Evolutionary conservation across 106 monocot species (phyloP).

Genomic region (Allium fistulosum): DNA sequence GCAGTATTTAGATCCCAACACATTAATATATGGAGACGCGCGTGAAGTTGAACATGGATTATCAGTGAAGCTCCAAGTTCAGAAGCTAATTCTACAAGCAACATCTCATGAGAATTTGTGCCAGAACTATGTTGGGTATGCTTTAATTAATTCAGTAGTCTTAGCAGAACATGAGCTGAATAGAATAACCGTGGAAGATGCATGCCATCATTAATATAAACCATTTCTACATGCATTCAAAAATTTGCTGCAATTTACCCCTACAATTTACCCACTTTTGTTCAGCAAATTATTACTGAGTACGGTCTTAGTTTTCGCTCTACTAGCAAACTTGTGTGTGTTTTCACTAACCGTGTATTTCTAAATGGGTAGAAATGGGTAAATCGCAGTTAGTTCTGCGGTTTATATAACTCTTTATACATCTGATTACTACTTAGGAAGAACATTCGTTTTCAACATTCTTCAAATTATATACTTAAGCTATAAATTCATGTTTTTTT

Average conservation of each 20-base stretch:
- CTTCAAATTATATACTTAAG: neutral
- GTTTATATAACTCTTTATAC: neutral
- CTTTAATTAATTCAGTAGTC: neutral
- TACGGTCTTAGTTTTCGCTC: no score
- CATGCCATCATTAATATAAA: no score
- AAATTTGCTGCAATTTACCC: no score
- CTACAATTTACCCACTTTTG: no score
- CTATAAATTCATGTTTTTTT: neutral
- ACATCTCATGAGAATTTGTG: constrained; percentile 89
- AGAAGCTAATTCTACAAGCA: constrained; percentile 78
- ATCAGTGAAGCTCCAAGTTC: constrained; percentile 74
- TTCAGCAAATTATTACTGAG: no score
- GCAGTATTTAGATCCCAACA: constrained; percentile 37
- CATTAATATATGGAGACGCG: constrained; percentile 36
- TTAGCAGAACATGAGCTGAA: no score
- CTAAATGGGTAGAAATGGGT: neutral
- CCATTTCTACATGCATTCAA: no score
- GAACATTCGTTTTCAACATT: no score
- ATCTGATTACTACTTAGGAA: neutral
- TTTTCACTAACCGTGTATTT: no score
- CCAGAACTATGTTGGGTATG: constrained; percentile 96
- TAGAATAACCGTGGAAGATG: no score
- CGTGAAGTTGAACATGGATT: constrained; percentile 73
- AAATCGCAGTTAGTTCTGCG: neutral
- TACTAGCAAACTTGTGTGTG: no score